Base-by-base conservation (phyloP, 257 asterid species). In the Ocimum tenuiflorum region DNA sequence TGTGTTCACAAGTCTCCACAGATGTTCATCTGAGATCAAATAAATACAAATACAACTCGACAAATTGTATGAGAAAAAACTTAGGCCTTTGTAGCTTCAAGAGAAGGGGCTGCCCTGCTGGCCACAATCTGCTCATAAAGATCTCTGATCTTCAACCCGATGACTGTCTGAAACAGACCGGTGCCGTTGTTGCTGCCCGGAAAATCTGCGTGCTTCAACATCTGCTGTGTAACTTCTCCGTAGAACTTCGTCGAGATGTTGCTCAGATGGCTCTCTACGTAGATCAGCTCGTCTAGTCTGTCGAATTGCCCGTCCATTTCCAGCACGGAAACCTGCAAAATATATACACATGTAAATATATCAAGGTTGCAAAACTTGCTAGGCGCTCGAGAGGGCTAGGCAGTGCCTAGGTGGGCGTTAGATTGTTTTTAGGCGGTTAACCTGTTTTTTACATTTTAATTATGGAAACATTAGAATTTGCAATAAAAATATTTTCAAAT, bases 281-380 rank as follows among this genome's bases (percentile, higher is more conserved):
- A 94, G 18, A 94, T 90, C 29, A 94, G 88, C 75, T 94, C 96
- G 33, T 92, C 99, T 22, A 94, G 79, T 82, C 95, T 88, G 85
- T 94, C 99, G 19, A 94, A 94, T 50, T 88, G 95, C 12, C 99
- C 99, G 11, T 94, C 99, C 99, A 94, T 94, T 77, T 94, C 99
- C 88, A 90, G 39, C 6, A 94, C 88, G 4, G 99, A 88, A 0
- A 90, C 99, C 99, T 94, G 75, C 29, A 36, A 13, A 8, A 11
- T 2, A 38, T 10, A 38, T 38, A 11, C n/a, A 38, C 45, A 27
- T 27, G 4, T 27, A 27, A 2, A 27, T 27, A 27, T 27, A n/a
- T n/a, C n/a, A n/a, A n/a, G n/a, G n/a, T n/a, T n/a, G n/a, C n/a
- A n/a, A n/a, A n/a, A n/a, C n/a, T n/a, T n/a, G n/a, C n/a, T n/a